These are phyloP conservation scores for Colletotrichum eremochloae DNA, from an alignment of 2,329 filamentous ascomycete species.

Conservation along the genomic window DNA sequence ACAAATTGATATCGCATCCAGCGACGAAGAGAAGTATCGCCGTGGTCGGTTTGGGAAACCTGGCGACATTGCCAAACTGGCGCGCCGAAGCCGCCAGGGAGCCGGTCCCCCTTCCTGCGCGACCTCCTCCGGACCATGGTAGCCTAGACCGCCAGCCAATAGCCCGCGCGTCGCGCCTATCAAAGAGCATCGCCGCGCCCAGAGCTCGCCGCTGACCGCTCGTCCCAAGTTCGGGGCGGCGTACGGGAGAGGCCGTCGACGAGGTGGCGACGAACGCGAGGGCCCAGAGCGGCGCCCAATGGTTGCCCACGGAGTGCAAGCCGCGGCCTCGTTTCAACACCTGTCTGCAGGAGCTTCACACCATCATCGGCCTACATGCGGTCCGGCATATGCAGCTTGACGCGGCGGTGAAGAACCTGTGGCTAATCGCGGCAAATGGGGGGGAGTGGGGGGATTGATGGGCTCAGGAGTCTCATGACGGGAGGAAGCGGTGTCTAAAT, in stretches of 20 bases:
- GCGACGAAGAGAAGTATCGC: neutral
- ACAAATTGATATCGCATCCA: neutral
- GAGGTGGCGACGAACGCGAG: neutral
- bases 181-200: neutral
- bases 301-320: neutral
- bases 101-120: neutral
- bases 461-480: neutral
- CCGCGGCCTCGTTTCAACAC: neutral
- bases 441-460: too few relatives aligned
- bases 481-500: neutral
- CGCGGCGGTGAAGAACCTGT: neutral
- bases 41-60: too few relatives aligned
- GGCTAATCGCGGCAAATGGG: neutral
- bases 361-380: neutral
- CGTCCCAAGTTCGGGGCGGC: neutral
- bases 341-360: neutral
- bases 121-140: neutral
- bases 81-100: neutral
- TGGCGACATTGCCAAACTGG: neutral
- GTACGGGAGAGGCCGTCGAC: neutral
- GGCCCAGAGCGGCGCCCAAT: neutral
- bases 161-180: neutral
- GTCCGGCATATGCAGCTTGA: neutral
- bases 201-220: neutral
- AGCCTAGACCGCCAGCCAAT: neutral